Evolutionary conservation across 257 asterid genomes (phyloP).

Genomic region (Lithospermum erythrorhizon): DNA sequence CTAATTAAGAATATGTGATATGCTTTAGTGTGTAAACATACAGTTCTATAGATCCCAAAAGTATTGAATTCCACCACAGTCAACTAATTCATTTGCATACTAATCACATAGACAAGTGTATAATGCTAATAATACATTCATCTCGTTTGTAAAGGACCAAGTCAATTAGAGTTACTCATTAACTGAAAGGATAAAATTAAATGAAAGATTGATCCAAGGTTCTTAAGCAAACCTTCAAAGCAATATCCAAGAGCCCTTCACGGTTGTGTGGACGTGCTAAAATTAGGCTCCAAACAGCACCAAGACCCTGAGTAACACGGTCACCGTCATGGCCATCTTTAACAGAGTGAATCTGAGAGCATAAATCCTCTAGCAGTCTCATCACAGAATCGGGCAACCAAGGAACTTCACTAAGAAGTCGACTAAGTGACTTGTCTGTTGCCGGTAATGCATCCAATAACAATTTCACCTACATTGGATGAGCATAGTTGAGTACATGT

Average conservation of each 20-base stretch:
- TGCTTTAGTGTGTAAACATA: not conserved
- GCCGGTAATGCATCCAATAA: slow-evolving; percentile 74
- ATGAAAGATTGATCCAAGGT: slow-evolving; percentile 6
- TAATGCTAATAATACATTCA: not conserved
- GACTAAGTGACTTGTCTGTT: slow-evolving; percentile 85
- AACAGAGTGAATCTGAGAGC: slow-evolving; percentile 49
- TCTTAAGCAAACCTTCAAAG: slow-evolving; percentile 56
- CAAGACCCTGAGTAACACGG: slow-evolving; percentile 96
- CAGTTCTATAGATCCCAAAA: not conserved
- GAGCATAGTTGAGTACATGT: slow-evolving; percentile 18
- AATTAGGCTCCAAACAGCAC: slow-evolving; percentile 87
- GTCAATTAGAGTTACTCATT: too few relatives aligned
- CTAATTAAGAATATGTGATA: not conserved
- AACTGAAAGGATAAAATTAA: slow-evolving; percentile 1
- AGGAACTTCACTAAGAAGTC: slow-evolving; percentile 95
- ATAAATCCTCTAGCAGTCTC: slow-evolving; percentile 63
- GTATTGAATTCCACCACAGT: too few relatives aligned
- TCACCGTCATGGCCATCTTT: slow-evolving; percentile 63
- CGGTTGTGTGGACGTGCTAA: slow-evolving; percentile 77
- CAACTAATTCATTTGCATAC: too few relatives aligned
- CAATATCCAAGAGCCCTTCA: slow-evolving; percentile 83
- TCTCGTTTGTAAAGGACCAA: not conserved
- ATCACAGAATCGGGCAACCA: slow-evolving; percentile 66
- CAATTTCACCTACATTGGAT: slow-evolving; percentile 57
- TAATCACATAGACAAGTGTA: too few relatives aligned